A percentile compares a stretch with the other conserved stretches of the same genome.
Evolutionary conservation across 805 yeast genomes (phyloP).

Genomic region (Pichia membranifaciens): DNA sequence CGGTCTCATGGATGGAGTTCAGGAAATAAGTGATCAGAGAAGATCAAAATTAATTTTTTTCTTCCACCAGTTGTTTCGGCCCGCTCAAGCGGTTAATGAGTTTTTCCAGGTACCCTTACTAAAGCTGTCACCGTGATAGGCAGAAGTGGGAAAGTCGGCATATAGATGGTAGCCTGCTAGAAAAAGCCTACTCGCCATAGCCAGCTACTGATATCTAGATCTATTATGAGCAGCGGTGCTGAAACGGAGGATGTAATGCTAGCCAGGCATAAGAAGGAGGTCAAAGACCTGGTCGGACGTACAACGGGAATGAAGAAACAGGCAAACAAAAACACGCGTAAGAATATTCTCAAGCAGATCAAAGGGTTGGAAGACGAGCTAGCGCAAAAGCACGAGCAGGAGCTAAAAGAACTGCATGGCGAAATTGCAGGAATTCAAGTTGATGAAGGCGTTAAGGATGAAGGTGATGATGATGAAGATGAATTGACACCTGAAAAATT

Average conservation of each 20-base stretch:
- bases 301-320: conserved; percentile 76
- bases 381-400: conserved; percentile 48
- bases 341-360: conserved; percentile 57
- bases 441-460: conserved; percentile 24
- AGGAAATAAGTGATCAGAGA: no score
- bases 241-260: conserved; percentile 45
- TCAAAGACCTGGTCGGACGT: conserved; percentile 56
- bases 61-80: no score
- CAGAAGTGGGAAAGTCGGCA: no score
- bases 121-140: no score
- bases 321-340: conserved; percentile 73
- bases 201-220: no score
- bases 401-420: conserved; percentile 31
- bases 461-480: conserved; percentile 34
- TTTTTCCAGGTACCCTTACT: no score
- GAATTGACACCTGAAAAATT: conserved; percentile 64
- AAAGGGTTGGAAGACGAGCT: conserved; percentile 52
- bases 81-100: no score
- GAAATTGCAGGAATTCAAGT: conserved; percentile 19
- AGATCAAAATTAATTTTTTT: no score
- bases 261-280: conserved; percentile 64
- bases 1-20: no score
- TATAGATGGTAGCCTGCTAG: no score
- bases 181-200: background rate
- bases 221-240: background rate